A percentile compares a stretch with the other conserved stretches of the same genome.
These are phyloP conservation scores for Pleurozium schreberi DNA, from an alignment of 225 moss, liverwort and hornwort genomes.

Conservation along the genomic window DNA sequence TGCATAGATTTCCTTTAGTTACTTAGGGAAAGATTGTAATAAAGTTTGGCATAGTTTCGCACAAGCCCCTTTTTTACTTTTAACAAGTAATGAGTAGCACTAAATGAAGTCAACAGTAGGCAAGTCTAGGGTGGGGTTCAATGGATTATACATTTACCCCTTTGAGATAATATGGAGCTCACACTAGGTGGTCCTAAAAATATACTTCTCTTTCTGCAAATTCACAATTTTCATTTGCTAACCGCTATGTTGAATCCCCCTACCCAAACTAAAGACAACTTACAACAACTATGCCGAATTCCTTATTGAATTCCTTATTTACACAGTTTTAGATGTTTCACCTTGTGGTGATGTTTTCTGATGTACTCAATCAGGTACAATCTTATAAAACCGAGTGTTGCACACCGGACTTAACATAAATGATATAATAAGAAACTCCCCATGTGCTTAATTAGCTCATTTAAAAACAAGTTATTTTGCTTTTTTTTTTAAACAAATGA, in stretches of 20 bases:
- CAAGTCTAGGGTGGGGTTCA: background rate
- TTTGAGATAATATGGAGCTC: background rate
- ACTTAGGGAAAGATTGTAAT: background rate
- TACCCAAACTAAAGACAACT: no score
- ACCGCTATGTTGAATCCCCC: no score
- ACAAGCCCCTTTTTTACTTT: background rate
- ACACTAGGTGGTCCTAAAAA: background rate
- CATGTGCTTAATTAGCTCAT: background rate
- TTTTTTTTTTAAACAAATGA: no score
- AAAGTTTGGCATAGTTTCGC: background rate
- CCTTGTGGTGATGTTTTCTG: background rate
- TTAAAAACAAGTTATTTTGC: background rate
- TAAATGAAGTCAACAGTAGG: fast-evolving
- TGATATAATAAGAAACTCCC: background rate
- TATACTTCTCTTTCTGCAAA: background rate
- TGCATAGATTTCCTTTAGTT: fast-evolving
- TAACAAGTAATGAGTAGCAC: fast-evolving
- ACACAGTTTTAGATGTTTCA: background rate
- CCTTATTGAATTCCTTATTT: background rate
- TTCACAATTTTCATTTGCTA: background rate
- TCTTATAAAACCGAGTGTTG: background rate
- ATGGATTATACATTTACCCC: background rate
- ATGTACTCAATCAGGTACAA: background rate
- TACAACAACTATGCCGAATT: background rate
- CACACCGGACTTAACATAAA: background rate